Base-by-base conservation (phyloP, 305 asterid species). In the Fraxinus dipetala region DNA sequence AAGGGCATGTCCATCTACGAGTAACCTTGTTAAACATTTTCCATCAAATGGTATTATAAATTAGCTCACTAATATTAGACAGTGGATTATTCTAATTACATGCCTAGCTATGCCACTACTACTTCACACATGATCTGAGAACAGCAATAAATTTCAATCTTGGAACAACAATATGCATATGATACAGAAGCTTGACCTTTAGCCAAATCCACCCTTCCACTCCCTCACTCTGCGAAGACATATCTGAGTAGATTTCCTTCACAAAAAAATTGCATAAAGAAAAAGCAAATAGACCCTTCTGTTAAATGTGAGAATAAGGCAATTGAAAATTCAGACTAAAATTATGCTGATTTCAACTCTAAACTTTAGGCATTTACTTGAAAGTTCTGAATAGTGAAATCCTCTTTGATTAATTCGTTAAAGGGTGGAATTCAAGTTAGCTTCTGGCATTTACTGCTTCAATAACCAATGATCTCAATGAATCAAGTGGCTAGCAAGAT, bases 1-100 rank as follows among this genome's bases (percentile, higher is more conserved):
- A 78, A 80, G 76, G 81, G 83, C 45, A 75, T 43, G 61, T 76
- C 28, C 14, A 32, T 59, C 6, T 14, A 2, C 11, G 51, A 75
- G 59, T 43, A 45, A 78, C 75, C 54, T 38, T 22, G 56, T 5
- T 34, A 78, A 78, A 65, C 14, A 77, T 34, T 32, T 14, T 35
- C 59, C 36, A 32, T 16, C 43, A 36, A 82, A 54, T 26, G 5
- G 32, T 72, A 82, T 70, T 7, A 5, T 45, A 34, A 31, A 35
- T 75, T 31, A 54, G 79, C 7, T 22, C 38, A 34, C 30, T 1
- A 51, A 70, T 65, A 40, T 76, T n/a, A 32, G 63, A 75, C 73
- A 11, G 9, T 3, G 34, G 75, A 69, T 30, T 36, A 69, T 69
- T 69, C 22, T 31, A 26, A 26, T 69, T 69, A 31, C 38, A 69